Conservation (phyloP, 495 filamentous ascomycete species). For the Hyaloscypha variabilis region DNA sequence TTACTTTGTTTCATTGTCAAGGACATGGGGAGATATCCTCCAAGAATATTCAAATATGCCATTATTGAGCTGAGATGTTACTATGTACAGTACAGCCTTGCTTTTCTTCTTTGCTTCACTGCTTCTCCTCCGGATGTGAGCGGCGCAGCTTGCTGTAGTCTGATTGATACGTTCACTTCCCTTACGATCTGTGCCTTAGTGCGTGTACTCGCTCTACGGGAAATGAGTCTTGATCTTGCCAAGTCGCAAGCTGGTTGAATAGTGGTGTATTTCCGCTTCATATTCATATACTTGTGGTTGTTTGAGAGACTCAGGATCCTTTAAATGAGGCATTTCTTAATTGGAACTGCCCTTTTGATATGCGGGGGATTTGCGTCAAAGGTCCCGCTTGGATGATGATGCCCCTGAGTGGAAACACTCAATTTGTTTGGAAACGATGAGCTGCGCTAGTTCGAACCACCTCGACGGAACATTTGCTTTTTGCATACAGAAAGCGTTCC, state of each 20-base stretch:
- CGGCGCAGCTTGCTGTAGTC: neutral
- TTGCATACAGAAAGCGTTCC: neutral
- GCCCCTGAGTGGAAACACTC: neutral
- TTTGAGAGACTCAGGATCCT: neutral
- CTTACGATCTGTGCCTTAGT: neutral
- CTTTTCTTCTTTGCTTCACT: neutral
- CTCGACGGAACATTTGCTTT: neutral
- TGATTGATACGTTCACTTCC: neutral
- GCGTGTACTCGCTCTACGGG: too few relatives aligned
- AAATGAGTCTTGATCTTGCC: too few relatives aligned
- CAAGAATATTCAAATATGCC: neutral
- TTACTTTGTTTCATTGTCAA: neutral
- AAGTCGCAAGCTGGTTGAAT: too few relatives aligned
- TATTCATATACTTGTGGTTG: neutral
- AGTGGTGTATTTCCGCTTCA: neutral
- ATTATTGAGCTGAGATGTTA: neutral
- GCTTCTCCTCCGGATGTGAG: neutral
- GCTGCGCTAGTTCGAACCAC: neutral
- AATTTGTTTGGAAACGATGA: conserved; percentile 1
- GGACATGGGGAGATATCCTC: neutral
- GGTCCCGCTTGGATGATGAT: neutral
- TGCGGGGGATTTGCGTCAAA: conserved; percentile 5
- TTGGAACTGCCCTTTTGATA: neutral
- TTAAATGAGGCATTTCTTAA: neutral
- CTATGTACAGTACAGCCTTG: neutral